Conservation (phyloP, 2,329 filamentous ascomycete genomes). For the Botrytis paeoniae region DNA sequence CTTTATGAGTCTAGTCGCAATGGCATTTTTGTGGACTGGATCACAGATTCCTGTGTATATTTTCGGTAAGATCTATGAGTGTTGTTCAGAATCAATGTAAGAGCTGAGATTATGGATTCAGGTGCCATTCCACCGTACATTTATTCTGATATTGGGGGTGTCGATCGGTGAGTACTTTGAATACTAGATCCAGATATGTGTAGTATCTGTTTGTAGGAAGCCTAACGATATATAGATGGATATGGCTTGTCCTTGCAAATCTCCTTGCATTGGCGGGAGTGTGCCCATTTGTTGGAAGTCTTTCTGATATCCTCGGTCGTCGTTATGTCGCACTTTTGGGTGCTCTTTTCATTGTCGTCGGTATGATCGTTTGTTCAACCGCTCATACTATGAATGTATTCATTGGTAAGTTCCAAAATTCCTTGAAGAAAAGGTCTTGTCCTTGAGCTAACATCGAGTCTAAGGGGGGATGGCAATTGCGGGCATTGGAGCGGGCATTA, state of each 20-base stretch:
- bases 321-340: constrained; percentile 57
- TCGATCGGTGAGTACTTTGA: constrained; percentile 32
- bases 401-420: constrained; percentile 46
- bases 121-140: constrained; percentile 52
- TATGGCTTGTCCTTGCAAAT: constrained; percentile 44
- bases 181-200: no score
- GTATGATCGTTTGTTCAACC: constrained; percentile 57
- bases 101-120: constrained; percentile 24
- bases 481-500: constrained; percentile 65
- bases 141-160: constrained; percentile 56
- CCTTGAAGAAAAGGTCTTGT: rapidly evolving
- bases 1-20: constrained; percentile 53
- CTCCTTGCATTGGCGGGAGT: constrained; percentile 55
- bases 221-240: constrained; percentile 27
- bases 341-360: constrained; percentile 51
- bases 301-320: constrained; percentile 62
- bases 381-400: constrained; percentile 58
- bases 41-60: constrained; percentile 58
- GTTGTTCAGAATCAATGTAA: neutral
- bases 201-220: neutral
- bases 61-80: constrained; percentile 39
- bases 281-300: constrained; percentile 62
- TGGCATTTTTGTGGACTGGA: constrained; percentile 61
- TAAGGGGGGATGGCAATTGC: constrained; percentile 52
- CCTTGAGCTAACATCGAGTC: neutral